These are phyloP conservation scores for Komagataella phaffii DNA, from an alignment of 805 yeast genomes.

Conservation along the genomic window DNA sequence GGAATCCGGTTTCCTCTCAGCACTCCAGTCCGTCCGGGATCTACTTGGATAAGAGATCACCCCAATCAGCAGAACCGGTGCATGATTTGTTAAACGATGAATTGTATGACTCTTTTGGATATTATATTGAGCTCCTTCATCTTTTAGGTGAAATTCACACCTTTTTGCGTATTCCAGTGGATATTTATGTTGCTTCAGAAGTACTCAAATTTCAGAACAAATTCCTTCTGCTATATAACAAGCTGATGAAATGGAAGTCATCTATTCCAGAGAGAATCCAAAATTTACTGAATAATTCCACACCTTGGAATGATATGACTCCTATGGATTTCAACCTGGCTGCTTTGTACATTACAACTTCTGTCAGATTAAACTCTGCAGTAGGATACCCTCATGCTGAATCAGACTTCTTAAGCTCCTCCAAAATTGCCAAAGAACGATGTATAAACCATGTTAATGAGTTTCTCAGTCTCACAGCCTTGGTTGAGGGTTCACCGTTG, in stretches of 20 bases:
- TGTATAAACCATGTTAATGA: conserved; percentile 6
- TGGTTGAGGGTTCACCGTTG: not conserved
- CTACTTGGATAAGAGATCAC: not conserved
- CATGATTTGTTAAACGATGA: conserved; percentile 3
- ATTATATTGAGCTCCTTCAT: conserved; percentile 8
- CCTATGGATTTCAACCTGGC: conserved; percentile 5
- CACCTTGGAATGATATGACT: conserved; percentile 4
- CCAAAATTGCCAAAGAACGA: conserved; percentile 8
- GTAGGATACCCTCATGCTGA: conserved; percentile 13
- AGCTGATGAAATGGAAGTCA: conserved; percentile 7
- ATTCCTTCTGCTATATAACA: conserved; percentile 7
- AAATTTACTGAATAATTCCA: conserved; percentile 2
- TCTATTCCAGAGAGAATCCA: conserved; percentile 6
- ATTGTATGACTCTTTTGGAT: conserved; percentile 10
- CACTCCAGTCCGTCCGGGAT: not conserved
- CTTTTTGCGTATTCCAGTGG: conserved; percentile 8
- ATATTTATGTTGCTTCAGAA: conserved; percentile 6
- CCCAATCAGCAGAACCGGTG: not conserved
- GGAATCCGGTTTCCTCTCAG: conserved; percentile 1
- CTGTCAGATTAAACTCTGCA: conserved; percentile 13
- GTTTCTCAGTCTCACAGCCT: not conserved
- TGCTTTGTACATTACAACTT: conserved; percentile 9
- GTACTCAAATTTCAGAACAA: conserved; percentile 7
- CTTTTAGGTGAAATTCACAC: conserved; percentile 7
- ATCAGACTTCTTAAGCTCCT: conserved; percentile 9